These are phyloP conservation scores for Cryphonectria radicalis DNA, from an alignment of 2,329 filamentous ascomycete genomes.

Conservation along the genomic window DNA sequence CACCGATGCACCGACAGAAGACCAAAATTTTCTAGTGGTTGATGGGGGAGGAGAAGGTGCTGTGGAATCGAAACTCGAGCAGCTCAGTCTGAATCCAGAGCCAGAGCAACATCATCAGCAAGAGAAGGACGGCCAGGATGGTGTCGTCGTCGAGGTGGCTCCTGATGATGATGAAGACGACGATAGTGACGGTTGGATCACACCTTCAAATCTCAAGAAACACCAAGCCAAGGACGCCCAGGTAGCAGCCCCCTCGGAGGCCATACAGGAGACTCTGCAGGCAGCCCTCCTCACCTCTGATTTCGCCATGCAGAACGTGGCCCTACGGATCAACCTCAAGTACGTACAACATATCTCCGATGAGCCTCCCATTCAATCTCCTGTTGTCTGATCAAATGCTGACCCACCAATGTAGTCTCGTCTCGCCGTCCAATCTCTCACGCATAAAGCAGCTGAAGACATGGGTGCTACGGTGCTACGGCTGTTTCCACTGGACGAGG, in stretches of 20 bases:
- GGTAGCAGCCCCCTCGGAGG: conserved; percentile 50
- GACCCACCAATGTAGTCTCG: conserved; percentile 58
- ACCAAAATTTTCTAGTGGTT: conserved; percentile 27
- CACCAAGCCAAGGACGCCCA: conserved; percentile 71
- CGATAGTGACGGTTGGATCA: conserved; percentile 86
- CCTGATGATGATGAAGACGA: conserved; percentile 40
- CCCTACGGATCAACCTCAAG: conserved; percentile 86
- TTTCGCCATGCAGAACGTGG: conserved; percentile 97
- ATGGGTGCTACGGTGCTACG: conserved; percentile 91
- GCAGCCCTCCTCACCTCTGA: conserved; percentile 93
- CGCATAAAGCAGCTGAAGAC: conserved; percentile 85
- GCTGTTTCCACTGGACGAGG: conserved; percentile 83
- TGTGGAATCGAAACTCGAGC: conserved; percentile 33
- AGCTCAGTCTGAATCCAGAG: conserved; percentile 34
- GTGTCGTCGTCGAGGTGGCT: conserved; percentile 36
- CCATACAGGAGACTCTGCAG: conserved; percentile 70
- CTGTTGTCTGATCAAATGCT: not conserved
- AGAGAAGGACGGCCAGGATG: conserved; percentile 35
- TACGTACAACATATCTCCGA: conserved; percentile 22
- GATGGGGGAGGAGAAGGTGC: conserved; percentile 17
- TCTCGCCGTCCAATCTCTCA: conserved; percentile 72
- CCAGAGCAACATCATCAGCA: conserved; percentile 40
- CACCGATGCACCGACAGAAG: conserved; percentile 20
- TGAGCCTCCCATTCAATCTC: not conserved
- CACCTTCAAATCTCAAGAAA: conserved; percentile 86